Base-by-base conservation (phyloP, 192 early-diverging fungal genomes). In the Coemansia sp. region DNA sequence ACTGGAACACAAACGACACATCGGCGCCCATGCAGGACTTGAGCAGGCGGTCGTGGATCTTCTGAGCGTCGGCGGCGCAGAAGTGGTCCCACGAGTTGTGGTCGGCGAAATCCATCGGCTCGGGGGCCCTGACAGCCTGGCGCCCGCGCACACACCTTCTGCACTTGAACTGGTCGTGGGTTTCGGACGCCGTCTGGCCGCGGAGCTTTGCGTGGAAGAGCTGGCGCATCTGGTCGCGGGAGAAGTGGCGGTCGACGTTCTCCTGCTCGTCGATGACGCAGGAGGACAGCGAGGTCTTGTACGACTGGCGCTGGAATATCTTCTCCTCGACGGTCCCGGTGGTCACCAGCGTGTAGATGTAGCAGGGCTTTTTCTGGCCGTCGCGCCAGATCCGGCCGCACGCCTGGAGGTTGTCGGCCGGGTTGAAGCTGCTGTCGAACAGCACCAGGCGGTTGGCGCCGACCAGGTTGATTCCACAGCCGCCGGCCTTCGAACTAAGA, bases 281-380 rank as follows among this genome's bases (percentile, higher is more conserved):
- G 0, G 89, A 92, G 21, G 90, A 91, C 13, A 99, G 87, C 38
- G 92, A 93, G 48, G 92, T 90, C 65, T 94, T 94, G 69, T 90
- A 89, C 3, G 87, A 88, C 76, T 91, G 92, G 64, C 98, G 83
- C 77, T 99, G 98, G 74, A 99, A 99, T 41, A 99, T 97, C 75
- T 99, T 99, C 67, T 99, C 98, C 74, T 99, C 98, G 18, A 99
- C 96, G 0, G 96, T 94, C 4, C 98, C 98, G n/a, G 97, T 95
- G 0, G 91, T 92, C 63, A 97, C 96, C 57, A 99, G 94, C 9
- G 97, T 89, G 79, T 99, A 99, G n/a, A 99, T 94, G 66, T 88
- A 99, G 72, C 97, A 97, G 60, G 85, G 84, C 61, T 94, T 92
- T 63, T 86, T 86, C 75, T 94, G 91, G 1, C 90, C 90, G 77